Base-by-base conservation (phyloP, 441 rosid species). In the Adansonia rubrostipa region DNA sequence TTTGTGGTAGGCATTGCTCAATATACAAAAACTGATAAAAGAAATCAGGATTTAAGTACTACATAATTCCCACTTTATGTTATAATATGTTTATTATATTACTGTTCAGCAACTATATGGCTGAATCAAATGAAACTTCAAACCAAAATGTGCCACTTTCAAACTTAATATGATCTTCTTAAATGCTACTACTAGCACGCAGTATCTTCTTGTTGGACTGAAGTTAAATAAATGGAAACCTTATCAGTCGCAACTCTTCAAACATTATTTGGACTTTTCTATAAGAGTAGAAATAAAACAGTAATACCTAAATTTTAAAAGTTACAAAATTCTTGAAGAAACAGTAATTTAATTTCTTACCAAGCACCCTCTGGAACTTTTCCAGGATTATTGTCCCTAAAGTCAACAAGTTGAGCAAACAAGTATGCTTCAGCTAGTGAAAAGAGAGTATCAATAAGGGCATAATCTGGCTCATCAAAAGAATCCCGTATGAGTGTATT, bases 341-440 rank as follows among this genome's bases (percentile, higher is more conserved):
- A 51, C 50, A 66, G 50, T 14, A 53, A 56, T 1, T 17, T 14
- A 66, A 22, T 77, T 58, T 77, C 97, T 88, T 94, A 93, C 99
- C 89, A 92, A 17, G 82, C 71, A 79, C 78, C 85, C 63, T 84
- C 77, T 54, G 95, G 86, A 80, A 90, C 62, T 83, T 91, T 90
- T 79, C 83, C 93, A 36, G 95, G 96, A 79, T 90, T 90, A 9
- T 86, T 90, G 82, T 94, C 99, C 86, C 82, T 92, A 77, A 88
- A 93, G 81, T 93, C 93, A 80, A 96, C 99, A 48, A 96, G 98
- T 78, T 96, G 99, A 4, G 99, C 98, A 90, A 96, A 96, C 80
- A 96, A 76, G 82, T 94, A 96, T 2, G 98, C 97, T 85, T 93
- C 99, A 45, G 99, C 99, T 81, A 96, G 84, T 40, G 99, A 96